Percentiles rank a stretch among this genome's conserved stretches.
phyloP scores from a whole-genome alignment of 1,139 yeast genomes.

The Candida sp. region DNA sequence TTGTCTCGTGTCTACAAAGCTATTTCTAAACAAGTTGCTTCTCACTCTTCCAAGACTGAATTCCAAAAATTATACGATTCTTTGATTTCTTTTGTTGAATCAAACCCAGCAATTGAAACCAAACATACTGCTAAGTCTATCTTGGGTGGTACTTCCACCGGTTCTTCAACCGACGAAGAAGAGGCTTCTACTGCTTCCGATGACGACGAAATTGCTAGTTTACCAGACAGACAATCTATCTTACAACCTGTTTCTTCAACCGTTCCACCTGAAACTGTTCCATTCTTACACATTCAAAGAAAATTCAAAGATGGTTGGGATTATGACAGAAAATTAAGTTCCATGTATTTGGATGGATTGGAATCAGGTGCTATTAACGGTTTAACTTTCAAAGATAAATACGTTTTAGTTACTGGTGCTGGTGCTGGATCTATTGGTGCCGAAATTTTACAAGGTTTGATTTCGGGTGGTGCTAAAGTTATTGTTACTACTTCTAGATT shows the following conservation, averaged over 20 bases:
- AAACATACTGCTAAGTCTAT: constrained; percentile 41
- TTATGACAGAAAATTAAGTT: constrained; percentile 76
- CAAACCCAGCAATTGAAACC: constrained; percentile 62
- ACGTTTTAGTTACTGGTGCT: constrained; percentile 94
- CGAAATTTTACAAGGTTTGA: constrained; percentile 89
- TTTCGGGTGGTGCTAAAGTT: constrained; percentile 98
- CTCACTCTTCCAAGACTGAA: constrained; percentile 65
- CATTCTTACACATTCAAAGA: constrained; percentile 89
- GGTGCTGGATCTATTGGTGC: constrained; percentile 99
- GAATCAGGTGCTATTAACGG: constrained; percentile 94
- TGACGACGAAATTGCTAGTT: constrained; percentile 81
- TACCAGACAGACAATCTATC: constrained; percentile 68
- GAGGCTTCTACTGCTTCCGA: constrained; percentile 44
- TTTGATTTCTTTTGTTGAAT: constrained; percentile 68
- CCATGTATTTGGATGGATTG: constrained; percentile 81
- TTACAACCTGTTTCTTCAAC: constrained; percentile 71
- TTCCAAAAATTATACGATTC: constrained; percentile 79
- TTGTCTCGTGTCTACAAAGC: constrained; percentile 82
- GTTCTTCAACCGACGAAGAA: constrained; percentile 50
- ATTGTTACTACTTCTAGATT: constrained; percentile 95
- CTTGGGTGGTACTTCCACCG: constrained; percentile 33
- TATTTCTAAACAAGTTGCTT: constrained; percentile 61
- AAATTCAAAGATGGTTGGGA: constrained; percentile 78
- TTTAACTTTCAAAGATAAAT: constrained; percentile 82
- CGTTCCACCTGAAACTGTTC: constrained; percentile 82